Base-by-base conservation (phyloP, 179 eudicot genomes). In the Silene vulgaris region DNA sequence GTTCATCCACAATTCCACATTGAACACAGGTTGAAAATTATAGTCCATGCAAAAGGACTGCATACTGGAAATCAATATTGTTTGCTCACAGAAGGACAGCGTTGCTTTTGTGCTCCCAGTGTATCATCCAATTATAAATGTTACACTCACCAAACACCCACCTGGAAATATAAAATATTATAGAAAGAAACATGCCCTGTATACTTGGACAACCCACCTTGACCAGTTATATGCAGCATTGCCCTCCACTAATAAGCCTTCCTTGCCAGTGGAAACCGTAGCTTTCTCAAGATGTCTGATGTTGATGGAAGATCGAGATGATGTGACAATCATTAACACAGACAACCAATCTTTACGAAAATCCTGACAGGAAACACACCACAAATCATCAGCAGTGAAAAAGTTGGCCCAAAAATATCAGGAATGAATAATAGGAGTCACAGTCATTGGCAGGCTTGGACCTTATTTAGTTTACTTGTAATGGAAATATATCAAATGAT, bases 241-340 rank as follows among this genome's bases (percentile, higher is more conserved):
- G 61, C 99, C 99, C 87, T 95, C 99, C 29, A 92, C 95, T 75
- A 95, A 56, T 77, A 95, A 82, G 29, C 99, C 99, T 84, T 95
- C 99, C 87, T 95, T 95, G 78, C 99, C 99, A 45, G 99, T 95
- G 67, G 99, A 89, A 45, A 92, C 99, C 57, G 99, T 95, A 83
- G 99, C 99, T 80, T 95, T 95, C 75, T 95, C 99, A 80, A 95
- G 88, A 89, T 95, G 99, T 83, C 99, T 86, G 72, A 95, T 92
- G 81, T 89, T 95, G 62, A 95, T 95, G 70, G 96, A 88, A 76
- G 99, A 95, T 76, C 99, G 93, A 59, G 99, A 91, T 70, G 99
- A 95, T 54, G 99, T 95, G 74, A 89, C 99, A 81, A 88, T 86
- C 97, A 95, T 95, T 84, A 92, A 87, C 60, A 95, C 74, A 28